phyloP scores from a whole-genome alignment of 2,329 filamentous ascomycete genomes.

The Talaromyces funiculosus region DNA sequence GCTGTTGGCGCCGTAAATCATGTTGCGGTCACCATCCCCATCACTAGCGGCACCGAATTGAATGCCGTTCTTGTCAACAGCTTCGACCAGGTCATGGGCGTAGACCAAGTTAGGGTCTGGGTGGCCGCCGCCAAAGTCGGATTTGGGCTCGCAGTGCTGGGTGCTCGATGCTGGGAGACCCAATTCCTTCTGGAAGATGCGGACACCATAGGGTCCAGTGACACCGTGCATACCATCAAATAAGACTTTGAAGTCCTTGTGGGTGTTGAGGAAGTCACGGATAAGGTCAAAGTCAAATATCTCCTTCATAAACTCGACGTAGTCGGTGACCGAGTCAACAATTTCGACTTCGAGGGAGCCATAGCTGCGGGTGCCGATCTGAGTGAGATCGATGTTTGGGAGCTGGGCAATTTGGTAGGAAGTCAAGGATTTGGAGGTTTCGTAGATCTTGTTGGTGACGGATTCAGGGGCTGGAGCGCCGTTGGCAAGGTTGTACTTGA shows the following conservation, averaged over 20 bases:
- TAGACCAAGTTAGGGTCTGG: constrained; percentile 98
- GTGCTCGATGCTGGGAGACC: constrained; percentile 70
- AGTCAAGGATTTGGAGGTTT: constrained; percentile 79
- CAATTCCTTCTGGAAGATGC: constrained; percentile 92
- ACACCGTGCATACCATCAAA: constrained; percentile 94
- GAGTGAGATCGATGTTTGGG: constrained; percentile 76
- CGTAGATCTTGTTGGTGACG: constrained; percentile 97
- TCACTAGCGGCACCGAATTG: constrained; percentile 96
- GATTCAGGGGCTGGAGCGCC: constrained; percentile 92
- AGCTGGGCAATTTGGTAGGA: constrained; percentile 91
- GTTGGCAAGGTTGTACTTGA: constrained; percentile 99
- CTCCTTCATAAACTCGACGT: constrained; percentile 90
- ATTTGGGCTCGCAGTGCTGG: constrained; percentile 87
- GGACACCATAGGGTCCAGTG: constrained; percentile 88
- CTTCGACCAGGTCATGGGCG: constrained; percentile 87
- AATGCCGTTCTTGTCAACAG: constrained; percentile 82
- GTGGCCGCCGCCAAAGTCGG: constrained; percentile 95
- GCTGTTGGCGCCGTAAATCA: constrained; percentile 96
- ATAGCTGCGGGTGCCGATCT: constrained; percentile 76
- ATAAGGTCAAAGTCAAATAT: constrained; percentile 98
- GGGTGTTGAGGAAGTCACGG: constrained; percentile 80
- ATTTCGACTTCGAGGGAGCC: constrained; percentile 89
- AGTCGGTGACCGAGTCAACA: constrained; percentile 87
- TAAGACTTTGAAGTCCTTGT: constrained; percentile 91
- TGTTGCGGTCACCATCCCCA: constrained; percentile 97